Base-by-base conservation (phyloP, 257 asterid genomes). In the Salvia splendens region DNA sequence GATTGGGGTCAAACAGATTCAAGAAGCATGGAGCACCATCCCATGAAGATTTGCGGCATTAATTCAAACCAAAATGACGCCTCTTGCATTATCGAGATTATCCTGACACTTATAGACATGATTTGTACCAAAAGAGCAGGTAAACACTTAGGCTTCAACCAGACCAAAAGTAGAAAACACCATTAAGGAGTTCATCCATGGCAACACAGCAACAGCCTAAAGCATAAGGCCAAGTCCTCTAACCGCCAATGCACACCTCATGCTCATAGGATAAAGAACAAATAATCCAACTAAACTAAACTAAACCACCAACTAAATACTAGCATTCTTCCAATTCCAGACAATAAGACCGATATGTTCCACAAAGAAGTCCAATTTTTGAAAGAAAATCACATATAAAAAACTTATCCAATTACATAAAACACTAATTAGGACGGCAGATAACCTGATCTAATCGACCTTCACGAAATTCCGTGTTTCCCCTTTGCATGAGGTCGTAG, bases 381-480 rank as follows among this genome's bases (percentile, higher is more conserved):
- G 36, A 62, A 64, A 5, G 11, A 53, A 54, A 20, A 6, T 55
- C 46, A 47, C 40, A 24, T 10, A 73, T 4, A 46, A 5, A 52
- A 7, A 71, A 12, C n/a, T 12, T 45, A 35, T 8, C 12, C 41
- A 60, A n/a, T 20, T 11, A 14, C 28, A 16, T 15, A 10, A 50
- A 65, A 49, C n/a, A n/a, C n/a, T 24, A 24, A 42, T n/a, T 47
- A 73, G 43, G 69, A 45, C 61, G 67, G 71, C 67, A 56, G 12
- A 68, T 56, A 67, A 94, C 99, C 95, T 88, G 92, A 54, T 91
- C 95, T 24, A 85, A 73, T 71, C 87, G 77, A 54, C 77, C 79
- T 41, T 79, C 93, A 10, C 87, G 92, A 65, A 91, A 88, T 3
- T 95, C 92, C 35, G 58, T 69, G 72, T 91, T 94, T 68, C 93